Conservation (phyloP, 305 asterid species). For the Fraxinus angustifolia region DNA sequence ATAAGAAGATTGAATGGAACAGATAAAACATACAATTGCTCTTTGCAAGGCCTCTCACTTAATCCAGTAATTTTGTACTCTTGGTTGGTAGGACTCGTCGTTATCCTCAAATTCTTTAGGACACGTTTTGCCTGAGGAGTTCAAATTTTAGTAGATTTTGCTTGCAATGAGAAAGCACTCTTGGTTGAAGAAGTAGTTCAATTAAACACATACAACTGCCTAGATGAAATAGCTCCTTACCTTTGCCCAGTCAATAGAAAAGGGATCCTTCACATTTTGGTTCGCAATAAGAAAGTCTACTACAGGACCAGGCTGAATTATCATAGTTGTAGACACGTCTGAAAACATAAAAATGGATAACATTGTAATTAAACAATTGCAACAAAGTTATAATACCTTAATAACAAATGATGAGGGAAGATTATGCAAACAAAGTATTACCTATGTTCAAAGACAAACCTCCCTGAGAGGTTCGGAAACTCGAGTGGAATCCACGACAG, state of each 20-base stretch:
- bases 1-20: not conserved
- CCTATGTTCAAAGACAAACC: conserved; percentile 60
- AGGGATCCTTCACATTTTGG: conserved; percentile 54
- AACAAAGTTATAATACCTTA: not conserved
- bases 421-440: conserved; percentile 4
- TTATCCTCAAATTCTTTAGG: conserved; percentile 61
- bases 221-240: conserved; percentile 18
- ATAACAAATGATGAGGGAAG: not conserved
- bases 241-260: conserved; percentile 53
- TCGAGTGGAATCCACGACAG: conserved; percentile 52
- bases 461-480: conserved; percentile 51
- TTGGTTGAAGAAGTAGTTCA: not conserved
- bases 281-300: conserved; percentile 47
- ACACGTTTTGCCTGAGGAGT: conserved; percentile 52
- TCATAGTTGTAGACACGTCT: conserved; percentile 51
- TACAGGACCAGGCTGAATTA: conserved; percentile 52
- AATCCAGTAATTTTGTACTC: conserved; percentile 67
- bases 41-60: conserved; percentile 49
- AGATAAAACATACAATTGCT: conserved; percentile 33
- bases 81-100: conserved; percentile 46
- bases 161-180: conserved; percentile 28
- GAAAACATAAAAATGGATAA: not conserved
- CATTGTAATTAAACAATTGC: not conserved
- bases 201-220: not conserved
- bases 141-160: conserved; percentile 25